phyloP scores from a whole-genome alignment of 2,329 filamentous ascomycete genomes.

The Fusarium stilboides region DNA sequence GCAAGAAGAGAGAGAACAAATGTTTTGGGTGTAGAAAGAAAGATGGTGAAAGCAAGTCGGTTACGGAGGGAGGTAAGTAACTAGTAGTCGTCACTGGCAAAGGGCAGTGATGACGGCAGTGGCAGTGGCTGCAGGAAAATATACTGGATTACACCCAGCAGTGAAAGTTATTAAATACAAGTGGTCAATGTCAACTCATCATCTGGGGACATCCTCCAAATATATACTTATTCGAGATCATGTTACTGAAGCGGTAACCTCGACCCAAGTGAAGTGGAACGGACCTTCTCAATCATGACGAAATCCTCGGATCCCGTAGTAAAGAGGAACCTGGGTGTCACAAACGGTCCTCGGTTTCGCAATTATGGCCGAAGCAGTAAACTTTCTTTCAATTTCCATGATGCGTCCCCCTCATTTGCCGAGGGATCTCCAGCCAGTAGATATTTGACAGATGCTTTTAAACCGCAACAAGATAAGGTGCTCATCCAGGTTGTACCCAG shows the following conservation, averaged over 20 bases:
- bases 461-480: neutral
- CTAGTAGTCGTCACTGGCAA: neutral
- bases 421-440: neutral
- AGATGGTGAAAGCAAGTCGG: neutral
- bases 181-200: neutral
- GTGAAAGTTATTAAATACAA: neutral
- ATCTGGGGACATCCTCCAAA: neutral
- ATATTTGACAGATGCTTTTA: neutral
- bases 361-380: no score
- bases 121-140: neutral
- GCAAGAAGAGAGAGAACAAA: neutral
- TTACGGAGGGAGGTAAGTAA: neutral
- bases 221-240: neutral
- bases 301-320: neutral
- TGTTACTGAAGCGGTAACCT: neutral
- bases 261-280: neutral
- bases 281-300: constrained; percentile 13
- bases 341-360: no score
- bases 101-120: neutral
- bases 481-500: no score
- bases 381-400: no score
- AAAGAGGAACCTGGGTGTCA: neutral
- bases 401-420: neutral
- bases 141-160: neutral
- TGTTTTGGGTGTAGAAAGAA: neutral